Evolutionary conservation across 2,329 filamentous ascomycete species (phyloP).

Genomic region (Xylaria sp.): DNA sequence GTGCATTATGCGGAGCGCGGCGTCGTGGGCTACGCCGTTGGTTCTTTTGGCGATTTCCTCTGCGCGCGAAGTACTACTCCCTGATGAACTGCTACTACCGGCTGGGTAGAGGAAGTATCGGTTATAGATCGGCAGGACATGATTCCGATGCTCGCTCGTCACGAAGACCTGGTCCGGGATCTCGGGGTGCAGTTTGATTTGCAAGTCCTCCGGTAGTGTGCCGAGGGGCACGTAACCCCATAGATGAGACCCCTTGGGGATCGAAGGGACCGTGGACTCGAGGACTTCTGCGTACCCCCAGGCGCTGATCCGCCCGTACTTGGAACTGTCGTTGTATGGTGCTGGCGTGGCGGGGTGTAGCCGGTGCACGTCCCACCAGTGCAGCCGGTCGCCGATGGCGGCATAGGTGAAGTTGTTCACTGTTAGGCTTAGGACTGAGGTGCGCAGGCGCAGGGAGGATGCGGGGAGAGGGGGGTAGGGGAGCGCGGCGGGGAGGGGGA

Average conservation of each 20-base stretch:
- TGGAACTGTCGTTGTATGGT: conserved; percentile 43
- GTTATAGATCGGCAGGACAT: conserved; percentile 53
- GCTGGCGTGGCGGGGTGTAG: conserved; percentile 44
- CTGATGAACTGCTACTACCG: too few species aligned
- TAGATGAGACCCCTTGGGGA: conserved; percentile 45
- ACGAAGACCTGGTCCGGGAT: conserved; percentile 45
- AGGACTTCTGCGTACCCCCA: conserved; percentile 54
- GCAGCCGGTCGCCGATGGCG: conserved; percentile 35
- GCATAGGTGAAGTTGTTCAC: conserved; percentile 46
- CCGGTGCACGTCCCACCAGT: conserved; percentile 53
- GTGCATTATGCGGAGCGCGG: conserved; percentile 37
- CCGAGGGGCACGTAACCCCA: conserved; percentile 53
- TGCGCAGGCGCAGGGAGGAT: conserved; percentile 41
- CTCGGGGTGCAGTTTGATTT: conserved; percentile 35
- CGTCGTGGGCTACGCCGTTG: conserved; percentile 35
- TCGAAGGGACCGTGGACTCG: conserved; percentile 45
- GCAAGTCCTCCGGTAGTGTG: conserved; percentile 45
- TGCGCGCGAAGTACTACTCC: conserved; percentile 11
- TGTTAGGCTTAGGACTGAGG: conserved; percentile 40
- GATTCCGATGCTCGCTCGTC: conserved; percentile 43
- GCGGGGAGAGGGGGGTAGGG: conserved; percentile 35
- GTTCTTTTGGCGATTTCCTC: conserved; percentile 24
- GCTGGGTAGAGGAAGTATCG: conserved; percentile 41
- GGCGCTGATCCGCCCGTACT: conserved; percentile 54
- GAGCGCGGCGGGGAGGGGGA: conserved; percentile 34